Base-by-base conservation (phyloP, 2,329 filamentous ascomycete genomes). In the Beauveria australis region DNA sequence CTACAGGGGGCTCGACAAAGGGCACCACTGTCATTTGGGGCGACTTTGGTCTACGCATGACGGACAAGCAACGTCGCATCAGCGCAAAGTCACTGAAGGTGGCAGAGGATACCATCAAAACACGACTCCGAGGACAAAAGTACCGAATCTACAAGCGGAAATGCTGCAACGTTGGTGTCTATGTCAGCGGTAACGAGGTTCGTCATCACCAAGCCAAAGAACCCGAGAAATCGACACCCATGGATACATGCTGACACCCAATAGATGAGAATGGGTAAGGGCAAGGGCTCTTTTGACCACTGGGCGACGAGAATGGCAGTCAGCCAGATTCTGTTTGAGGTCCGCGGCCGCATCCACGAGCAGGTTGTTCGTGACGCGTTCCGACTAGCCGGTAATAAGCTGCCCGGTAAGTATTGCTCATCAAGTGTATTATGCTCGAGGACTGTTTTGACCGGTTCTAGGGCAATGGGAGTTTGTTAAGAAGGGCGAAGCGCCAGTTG, bases 21-120 rank as follows among this genome's bases (percentile, higher is more conserved):
- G 94, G 94, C 67, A 99, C 94, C 41, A 97, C 93, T 0, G 89
- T 99, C 22, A 86, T 95, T 61, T 97, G 92, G 91, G 94, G 94
- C 60, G 92, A 97, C 74, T 99, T 92, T 72, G 94, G 94, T 9
- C 79, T 99, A 67, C 89, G 94, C 61, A 94, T 99, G 87, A 86
- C 82, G 64, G 94, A 99, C 75, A 90, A 96, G 73, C 89, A 97
- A 76, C 89, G 94, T 61, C 86, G 94, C 70, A 90, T 99, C 72
- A 91, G 89, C 66, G 90, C 94, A 26, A 79, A 85, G 66, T 90
- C 96, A 68, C 82, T 99, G 64, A 92, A 92, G 76, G 87, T 91
- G 70, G 94, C 91, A 63, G 92, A 96, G 72, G 92, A 97, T 67
- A 94, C 93, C 2, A 97, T 99, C 74, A 93, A 91, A 73, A 85